Evolutionary conservation across 345 rosid species (phyloP).

Genomic region (Rhodamnia rubescens): DNA sequence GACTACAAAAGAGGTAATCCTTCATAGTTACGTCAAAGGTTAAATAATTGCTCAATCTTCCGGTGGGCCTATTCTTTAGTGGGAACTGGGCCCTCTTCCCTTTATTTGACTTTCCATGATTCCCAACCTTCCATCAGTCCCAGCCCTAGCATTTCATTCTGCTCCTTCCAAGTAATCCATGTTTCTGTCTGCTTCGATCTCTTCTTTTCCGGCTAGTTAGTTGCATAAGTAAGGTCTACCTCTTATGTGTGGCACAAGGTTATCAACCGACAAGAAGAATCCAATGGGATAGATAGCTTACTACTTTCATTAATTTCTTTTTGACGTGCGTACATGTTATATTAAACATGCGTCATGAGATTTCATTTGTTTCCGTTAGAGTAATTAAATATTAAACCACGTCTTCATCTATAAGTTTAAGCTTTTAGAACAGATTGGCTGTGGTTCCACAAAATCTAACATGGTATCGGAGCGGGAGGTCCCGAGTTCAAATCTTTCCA

Average conservation of each 20-base stretch:
- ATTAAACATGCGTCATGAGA: background rate
- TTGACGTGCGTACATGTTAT: background rate
- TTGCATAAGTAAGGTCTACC: background rate
- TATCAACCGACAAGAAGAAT: background rate
- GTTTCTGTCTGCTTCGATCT: background rate
- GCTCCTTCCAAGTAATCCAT: background rate
- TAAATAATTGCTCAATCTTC: background rate
- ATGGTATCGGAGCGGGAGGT: no score
- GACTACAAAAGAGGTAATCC: constrained; percentile 93
- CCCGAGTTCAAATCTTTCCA: no score
- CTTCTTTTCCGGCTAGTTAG: background rate
- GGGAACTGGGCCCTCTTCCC: background rate
- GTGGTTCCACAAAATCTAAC: no score
- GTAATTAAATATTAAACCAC: no score
- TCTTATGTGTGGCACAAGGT: background rate
- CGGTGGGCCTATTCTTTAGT: background rate
- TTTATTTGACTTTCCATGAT: background rate
- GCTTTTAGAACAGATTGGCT: no score
- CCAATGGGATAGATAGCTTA: background rate
- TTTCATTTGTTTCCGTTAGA: background rate
- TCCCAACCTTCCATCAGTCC: background rate
- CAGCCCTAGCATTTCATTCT: background rate
- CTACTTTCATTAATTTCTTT: background rate
- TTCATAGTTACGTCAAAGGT: background rate
- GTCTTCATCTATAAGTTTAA: no score